Conservation (phyloP, 768 basidiomycete species). For the Termitomyces sp. region DNA sequence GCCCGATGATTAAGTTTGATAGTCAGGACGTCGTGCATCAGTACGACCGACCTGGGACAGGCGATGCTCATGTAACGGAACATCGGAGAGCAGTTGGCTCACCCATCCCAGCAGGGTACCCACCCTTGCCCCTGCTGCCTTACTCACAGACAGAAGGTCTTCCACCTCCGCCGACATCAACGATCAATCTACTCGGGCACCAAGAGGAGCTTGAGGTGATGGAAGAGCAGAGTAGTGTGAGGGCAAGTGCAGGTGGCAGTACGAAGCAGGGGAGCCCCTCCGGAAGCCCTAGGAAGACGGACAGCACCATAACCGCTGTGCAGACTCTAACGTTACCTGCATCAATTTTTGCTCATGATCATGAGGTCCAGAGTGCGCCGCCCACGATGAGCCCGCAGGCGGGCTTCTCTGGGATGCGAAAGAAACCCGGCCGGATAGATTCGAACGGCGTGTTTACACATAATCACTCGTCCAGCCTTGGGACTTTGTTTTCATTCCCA, state of each 20-base stretch:
- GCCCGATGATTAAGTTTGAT: conserved; percentile 73
- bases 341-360: conserved; percentile 22
- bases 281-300: background rate
- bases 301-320: conserved; percentile 4
- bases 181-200: conserved; percentile 22
- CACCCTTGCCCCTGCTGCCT: conserved; percentile 29
- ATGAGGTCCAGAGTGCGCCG: conserved; percentile 39
- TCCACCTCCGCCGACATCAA: conserved; percentile 10
- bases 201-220: conserved; percentile 13
- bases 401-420: conserved; percentile 18
- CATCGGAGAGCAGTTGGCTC: conserved; percentile 36
- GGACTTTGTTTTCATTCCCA: conserved; percentile 42
- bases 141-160: conserved; percentile 11
- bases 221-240: conserved; percentile 7
- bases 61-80: conserved; percentile 36
- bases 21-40: conserved; percentile 69
- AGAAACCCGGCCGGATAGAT: conserved; percentile 23
- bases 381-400: conserved; percentile 30
- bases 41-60: conserved; percentile 56
- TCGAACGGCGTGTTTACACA: conserved; percentile 30
- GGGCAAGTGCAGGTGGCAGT: conserved; percentile 11
- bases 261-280: conserved; percentile 9
- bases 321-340: conserved; percentile 29
- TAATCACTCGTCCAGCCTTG: conserved; percentile 16
- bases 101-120: conserved; percentile 22